Conservation (phyloP, 2,329 filamentous ascomycete species). For the Cordyceps javanica region DNA sequence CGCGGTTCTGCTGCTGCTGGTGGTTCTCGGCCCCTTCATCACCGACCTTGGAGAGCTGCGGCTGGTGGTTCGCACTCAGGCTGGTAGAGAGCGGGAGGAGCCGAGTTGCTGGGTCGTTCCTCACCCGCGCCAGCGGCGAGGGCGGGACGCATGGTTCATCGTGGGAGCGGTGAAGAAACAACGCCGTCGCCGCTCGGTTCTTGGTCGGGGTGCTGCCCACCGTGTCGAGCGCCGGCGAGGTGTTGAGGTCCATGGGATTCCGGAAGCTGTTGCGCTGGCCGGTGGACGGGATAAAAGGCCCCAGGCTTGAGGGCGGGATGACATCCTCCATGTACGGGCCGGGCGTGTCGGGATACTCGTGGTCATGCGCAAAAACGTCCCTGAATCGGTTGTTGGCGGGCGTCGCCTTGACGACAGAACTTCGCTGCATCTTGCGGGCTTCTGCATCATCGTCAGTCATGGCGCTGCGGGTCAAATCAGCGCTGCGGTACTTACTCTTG, state of each 20-base stretch:
- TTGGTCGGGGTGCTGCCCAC: constrained; percentile 14
- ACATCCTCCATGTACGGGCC: constrained; percentile 23
- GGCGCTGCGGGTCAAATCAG: background rate
- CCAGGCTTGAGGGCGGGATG: constrained; percentile 32
- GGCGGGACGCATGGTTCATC: constrained; percentile 26
- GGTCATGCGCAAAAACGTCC: constrained; percentile 37
- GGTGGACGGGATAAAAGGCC: constrained; percentile 36
- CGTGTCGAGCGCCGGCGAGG: constrained; percentile 20
- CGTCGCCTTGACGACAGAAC: constrained; percentile 50
- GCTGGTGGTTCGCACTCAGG: background rate
- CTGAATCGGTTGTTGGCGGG: constrained; percentile 50
- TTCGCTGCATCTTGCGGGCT: constrained; percentile 44
- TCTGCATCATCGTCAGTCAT: constrained; percentile 34
- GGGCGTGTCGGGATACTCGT: constrained; percentile 18
- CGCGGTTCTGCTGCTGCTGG: no score
- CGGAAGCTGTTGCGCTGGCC: constrained; percentile 27
- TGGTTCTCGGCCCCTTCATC: constrained; percentile 11
- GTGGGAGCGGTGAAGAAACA: constrained; percentile 25
- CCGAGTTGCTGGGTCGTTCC: constrained; percentile 13
- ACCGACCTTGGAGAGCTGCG: constrained; percentile 11
- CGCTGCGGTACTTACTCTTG: constrained; percentile 39
- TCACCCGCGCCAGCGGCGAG: constrained; percentile 30
- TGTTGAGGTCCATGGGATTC: constrained; percentile 25
- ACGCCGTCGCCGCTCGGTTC: constrained; percentile 12
- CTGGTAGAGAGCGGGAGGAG: constrained; percentile 14